Evolutionary conservation across 176 grass and related monocot species (phyloP), one percentile per base, ranked within the genome.

Genomic region (Elaeis guineensis): DNA sequence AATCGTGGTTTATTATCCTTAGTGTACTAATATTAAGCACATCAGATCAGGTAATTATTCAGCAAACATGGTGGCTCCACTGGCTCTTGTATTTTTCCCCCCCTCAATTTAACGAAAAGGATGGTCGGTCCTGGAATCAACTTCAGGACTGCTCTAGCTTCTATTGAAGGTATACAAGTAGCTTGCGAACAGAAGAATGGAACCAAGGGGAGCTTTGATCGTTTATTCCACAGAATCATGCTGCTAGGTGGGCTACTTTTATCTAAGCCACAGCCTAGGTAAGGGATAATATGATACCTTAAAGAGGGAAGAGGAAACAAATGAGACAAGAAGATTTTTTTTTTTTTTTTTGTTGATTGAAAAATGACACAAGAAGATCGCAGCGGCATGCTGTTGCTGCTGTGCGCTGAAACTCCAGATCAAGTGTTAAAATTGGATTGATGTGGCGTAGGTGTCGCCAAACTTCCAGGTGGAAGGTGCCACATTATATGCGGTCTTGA

Each of bases 401-500:
- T 1, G 32, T 35, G 32, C 7, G 32, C 32, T 35, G 8, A 9
- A 35, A 35, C 32, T 35, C 19, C 14, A 21, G 9, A 19, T 21
- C 14, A 17, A 11, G 11, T 22, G 9, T 23, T 61, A 61, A 32
- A 61, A 61, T 32, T 61, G 58, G 58, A 61, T 26, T 8, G 24
- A 39, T 5, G 26, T 61, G 58, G 25, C 3, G 16, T 72, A 89
- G 2, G 70, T 81, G 51, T 3, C 25, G n/a, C 81, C 78, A 26
- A 78, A 85, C 59, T 66, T 63, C 86, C 86, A 89, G 56, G 69
- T 52, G 2, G 78, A 51, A 55, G 77, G 77, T n/a, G 81, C 74
- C 16, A 76, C 73, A 59, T 64, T 17, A 22, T 75, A 25, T 19
- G 72, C 77, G 12, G 49, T 69, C 28, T 64, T 8, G 20, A 12